Evolutionary conservation across 1,284 basidiomycete genomes (phyloP), one percentile per base, ranked within the genome.

Genomic region (Moesziomyces sp.): DNA sequence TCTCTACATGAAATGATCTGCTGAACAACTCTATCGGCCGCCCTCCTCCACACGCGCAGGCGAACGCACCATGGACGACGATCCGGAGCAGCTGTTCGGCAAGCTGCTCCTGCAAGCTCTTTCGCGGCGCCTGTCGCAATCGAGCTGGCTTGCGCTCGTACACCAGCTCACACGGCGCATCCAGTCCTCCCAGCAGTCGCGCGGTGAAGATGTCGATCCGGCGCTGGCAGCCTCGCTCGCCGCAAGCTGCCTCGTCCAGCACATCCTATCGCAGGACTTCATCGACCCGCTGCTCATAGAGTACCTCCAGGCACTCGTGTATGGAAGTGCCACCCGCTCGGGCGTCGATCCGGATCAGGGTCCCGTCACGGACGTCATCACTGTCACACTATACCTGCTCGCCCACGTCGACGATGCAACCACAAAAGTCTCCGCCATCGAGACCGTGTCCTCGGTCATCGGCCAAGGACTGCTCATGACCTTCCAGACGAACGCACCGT

Each of bases 281-380:
- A 54, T 74, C 48, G 72, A 74, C 47, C 72, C 72, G 2, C 45
- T 70, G 16, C 67, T 74, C 11, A 55, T 66, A 44, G 72, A 70
- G 19, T 74, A 74, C 24, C 53, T 74, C 5, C 62, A 69, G 45
- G 61, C 52, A 3, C 26, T 62, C 58, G 59, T 74, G 26, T 74
- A 74, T 21, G 72, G 72, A 49, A 58, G 55, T 40, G 58, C 72
- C 3, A 61, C 49, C 18, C 66, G 55, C 10, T 61, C 61, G 7
- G 72, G 66, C 13, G 26, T 69, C 59, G 23, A 34, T 0, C 52
- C 62, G 2, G 66, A 74, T 38, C 66, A 74, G 45, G 66, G 66
- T 5, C 66, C 72, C n/a, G 18, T 74, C 21, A 70, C 62, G n/a
- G 65, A 74, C 24, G 66, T 62, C 43, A 62, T 74, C 62, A 65